A percentile compares a stretch with the other conserved stretches of the same genome.
Conservation (phyloP, 345 rosid species). For the Gossypium longicalyx region DNA sequence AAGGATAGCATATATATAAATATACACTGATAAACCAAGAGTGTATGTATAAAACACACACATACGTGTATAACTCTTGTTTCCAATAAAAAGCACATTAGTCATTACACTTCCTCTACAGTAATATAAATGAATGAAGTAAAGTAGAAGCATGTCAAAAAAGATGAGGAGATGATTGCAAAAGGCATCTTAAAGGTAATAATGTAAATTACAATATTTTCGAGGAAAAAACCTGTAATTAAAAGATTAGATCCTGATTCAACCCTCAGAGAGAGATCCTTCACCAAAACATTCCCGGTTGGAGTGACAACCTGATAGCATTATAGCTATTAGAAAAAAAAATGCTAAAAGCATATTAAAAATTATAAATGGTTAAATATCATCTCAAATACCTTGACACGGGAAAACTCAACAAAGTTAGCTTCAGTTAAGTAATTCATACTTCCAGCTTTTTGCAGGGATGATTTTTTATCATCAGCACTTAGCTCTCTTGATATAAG, state of each 20-base stretch:
- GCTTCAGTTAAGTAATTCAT: slow-evolving; percentile 79
- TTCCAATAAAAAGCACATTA: too few relatives aligned
- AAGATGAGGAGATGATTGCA: not conserved
- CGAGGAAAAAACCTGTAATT: slow-evolving; percentile 64
- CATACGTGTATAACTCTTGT: too few relatives aligned
- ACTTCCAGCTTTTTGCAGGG: slow-evolving; percentile 62
- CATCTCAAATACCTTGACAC: slow-evolving; percentile 71
- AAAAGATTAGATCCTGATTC: slow-evolving; percentile 92
- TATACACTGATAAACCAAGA: not conserved
- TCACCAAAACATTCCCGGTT: slow-evolving; percentile 83
- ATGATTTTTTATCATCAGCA: slow-evolving; percentile 44
- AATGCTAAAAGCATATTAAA: not conserved
- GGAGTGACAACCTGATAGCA: slow-evolving; percentile 91
- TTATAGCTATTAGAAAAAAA: slow-evolving; percentile 17
- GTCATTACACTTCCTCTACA: too few relatives aligned
- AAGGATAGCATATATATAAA: not conserved
- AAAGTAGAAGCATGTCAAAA: not conserved
- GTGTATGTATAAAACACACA: not conserved
- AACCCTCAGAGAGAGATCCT: slow-evolving; percentile 82
- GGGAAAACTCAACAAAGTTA: slow-evolving; percentile 80
- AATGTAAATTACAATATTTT: slow-evolving; percentile 12
- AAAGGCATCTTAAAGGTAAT: not conserved
- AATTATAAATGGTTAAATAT: not conserved
- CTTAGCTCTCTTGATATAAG: slow-evolving; percentile 82
- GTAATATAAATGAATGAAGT: too few relatives aligned